These are phyloP conservation scores for Hypomontagnella monticulosa DNA, from an alignment of 495 filamentous ascomycete species.

Conservation along the genomic window DNA sequence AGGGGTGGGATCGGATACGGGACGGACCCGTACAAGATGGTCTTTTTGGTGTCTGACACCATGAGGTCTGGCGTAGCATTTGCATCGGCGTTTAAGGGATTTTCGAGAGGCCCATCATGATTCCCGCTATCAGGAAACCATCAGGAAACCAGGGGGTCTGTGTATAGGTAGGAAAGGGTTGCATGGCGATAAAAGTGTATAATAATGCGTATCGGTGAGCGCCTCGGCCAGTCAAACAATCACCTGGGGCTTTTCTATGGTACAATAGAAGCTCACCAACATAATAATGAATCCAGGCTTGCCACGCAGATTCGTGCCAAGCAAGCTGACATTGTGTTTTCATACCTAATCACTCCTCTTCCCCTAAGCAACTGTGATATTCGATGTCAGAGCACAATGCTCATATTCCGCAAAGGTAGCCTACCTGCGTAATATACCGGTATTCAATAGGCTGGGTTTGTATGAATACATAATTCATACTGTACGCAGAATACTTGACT, in stretches of 20 bases:
- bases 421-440: no score
- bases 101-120: slow-evolving; percentile 13
- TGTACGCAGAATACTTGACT: no score
- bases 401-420: no score
- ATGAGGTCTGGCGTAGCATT: slow-evolving; percentile 33
- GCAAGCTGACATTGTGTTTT: neutral
- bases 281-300: slow-evolving; percentile 7
- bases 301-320: neutral
- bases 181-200: slow-evolving; percentile 42
- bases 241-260: slow-evolving; percentile 9
- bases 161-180: slow-evolving; percentile 39
- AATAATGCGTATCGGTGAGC: slow-evolving; percentile 29
- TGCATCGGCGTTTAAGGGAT: slow-evolving; percentile 40
- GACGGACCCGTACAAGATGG: slow-evolving; percentile 12
- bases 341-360: neutral
- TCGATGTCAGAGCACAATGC: no score
- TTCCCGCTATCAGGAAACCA: slow-evolving; percentile 18
- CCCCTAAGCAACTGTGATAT: neutral
- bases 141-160: slow-evolving; percentile 25
- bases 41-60: slow-evolving; percentile 21
- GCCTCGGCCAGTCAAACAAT: slow-evolving; percentile 9
- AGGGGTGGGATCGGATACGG: slow-evolving; percentile 17
- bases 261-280: slow-evolving; percentile 6
- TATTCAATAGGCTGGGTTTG: no score
- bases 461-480: no score